Evolutionary conservation across 2,329 filamentous ascomycete genomes (phyloP), one percentile per base, ranked within the genome.

Genomic region (Fusarium stilboides): DNA sequence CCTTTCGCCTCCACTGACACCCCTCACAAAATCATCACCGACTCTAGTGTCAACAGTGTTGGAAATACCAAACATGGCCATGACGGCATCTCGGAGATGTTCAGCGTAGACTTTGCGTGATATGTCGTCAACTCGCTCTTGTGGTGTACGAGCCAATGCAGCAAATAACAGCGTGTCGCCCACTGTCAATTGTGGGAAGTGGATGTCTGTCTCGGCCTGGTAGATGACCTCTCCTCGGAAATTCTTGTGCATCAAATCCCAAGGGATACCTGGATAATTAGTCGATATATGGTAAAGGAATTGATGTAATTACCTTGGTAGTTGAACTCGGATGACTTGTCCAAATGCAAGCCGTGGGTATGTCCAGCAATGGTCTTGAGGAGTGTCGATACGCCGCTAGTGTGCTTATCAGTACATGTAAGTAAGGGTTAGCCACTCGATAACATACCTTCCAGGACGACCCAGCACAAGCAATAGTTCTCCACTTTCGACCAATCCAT

Each of bases 331-430:
- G 91, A 89, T 26, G 84, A 80, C 13, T 90, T 80, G 53, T 92
- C 91, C 8, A 95, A 83, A 68, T 86, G 88, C 61, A 95, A 89
- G 20, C 93, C 93, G 68, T 93, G 90, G 3, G 91, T 92, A 80
- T 95, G 92, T 55, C 93, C 92, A 2, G 92, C 87, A 63, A 96
- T 87, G 0, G 92, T 92, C 80, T 95, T 95, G 49, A 96, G 83
- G 64, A 95, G 89, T 1, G 93, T 96, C 10, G 91, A 92, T 77
- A 93, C 96, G 44, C 91, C 91, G 8, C 85, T 84, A 17, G 86
- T 9, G 9, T 13, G 10, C 28, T 31, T 31, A 10, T 31, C 4
- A 31, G 13, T 31, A 31, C 28, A 12, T 10, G 9, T 13, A 31
- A 31, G 28, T 31, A 13, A 31, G 10, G 12, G 28, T 13, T 5